Evolutionary conservation across 2,329 filamentous ascomycete species (phyloP).

Genomic region (Arthrobotrys musiformis): DNA sequence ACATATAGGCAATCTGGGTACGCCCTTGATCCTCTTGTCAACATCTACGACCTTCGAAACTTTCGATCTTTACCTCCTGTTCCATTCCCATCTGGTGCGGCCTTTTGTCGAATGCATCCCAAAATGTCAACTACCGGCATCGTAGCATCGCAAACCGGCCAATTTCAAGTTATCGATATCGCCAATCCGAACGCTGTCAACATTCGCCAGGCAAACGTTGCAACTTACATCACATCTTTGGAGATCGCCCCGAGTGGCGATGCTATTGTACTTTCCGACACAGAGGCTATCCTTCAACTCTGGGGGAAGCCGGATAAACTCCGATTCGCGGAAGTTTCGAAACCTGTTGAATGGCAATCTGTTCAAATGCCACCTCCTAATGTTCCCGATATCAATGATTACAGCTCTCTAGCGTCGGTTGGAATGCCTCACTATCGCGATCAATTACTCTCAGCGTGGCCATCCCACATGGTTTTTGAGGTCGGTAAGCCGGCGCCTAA

Average conservation of each 20-base stretch:
- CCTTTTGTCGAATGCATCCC: constrained; percentile 95
- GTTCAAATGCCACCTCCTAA: constrained; percentile 69
- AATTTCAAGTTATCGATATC: constrained; percentile 94
- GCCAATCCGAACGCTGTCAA: constrained; percentile 92
- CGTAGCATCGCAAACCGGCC: constrained; percentile 88
- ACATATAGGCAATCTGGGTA: constrained; percentile 73
- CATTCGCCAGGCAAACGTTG: constrained; percentile 82
- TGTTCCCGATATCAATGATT: constrained; percentile 74
- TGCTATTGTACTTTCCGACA: constrained; percentile 82
- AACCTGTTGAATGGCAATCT: constrained; percentile 81
- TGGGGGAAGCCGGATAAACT: constrained; percentile 90
- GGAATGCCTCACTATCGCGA: constrained; percentile 96
- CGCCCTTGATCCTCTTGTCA: constrained; percentile 90
- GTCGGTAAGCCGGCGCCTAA: constrained; percentile 81
- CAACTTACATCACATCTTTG: constrained; percentile 78
- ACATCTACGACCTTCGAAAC: constrained; percentile 94
- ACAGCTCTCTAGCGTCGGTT: constrained; percentile 83
- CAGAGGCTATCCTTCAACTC: constrained; percentile 80
- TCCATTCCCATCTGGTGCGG: constrained; percentile 88
- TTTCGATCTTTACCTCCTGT: constrained; percentile 88
- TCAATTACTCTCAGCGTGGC: constrained; percentile 86
- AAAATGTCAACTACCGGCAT: constrained; percentile 95
- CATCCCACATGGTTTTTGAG: constrained; percentile 82
- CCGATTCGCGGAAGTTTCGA: constrained; percentile 83
- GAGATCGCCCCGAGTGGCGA: constrained; percentile 90